Evolutionary conservation across 2,329 filamentous ascomycete species (phyloP), one percentile per base, ranked within the genome.

Genomic region (Hirsutella thompsonii): DNA sequence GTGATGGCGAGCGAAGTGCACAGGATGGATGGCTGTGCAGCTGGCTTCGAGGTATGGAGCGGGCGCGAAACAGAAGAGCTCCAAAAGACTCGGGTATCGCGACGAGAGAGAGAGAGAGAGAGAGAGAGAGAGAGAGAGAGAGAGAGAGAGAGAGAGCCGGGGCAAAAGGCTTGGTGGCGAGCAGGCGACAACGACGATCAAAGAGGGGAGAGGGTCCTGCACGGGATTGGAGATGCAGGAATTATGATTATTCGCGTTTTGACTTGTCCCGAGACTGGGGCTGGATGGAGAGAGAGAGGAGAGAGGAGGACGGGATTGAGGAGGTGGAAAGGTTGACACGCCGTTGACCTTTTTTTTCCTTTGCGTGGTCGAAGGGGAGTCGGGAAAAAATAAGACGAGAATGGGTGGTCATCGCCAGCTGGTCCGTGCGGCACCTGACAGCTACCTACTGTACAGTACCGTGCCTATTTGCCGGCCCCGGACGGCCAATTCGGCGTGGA

Each of bases 391-490:
- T 48, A 45, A 45, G 42, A 34, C 40, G 32, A 33, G 14, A 41
- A 40, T 33, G 42, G 42, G 46, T 44, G 47, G 44, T 46, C 46
- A 47, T 49, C 46, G 44, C 43, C 35, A 39, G 47, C 47, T 45
- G 45, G 37, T 37, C 11, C 34, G 34, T 18, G 19, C 33, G 34
- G 37, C 18, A 38, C 36, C 42, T 16, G 32, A 8, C 32, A 8
- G 13, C 30, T n/a, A 33, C 5, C 14, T n/a, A 14, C 32, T 33
- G 32, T 18, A 14, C 16, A 16, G 32, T 32, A 32, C 30, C n/a
- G 10, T 9, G 3, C 11, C 16, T 8, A 35, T 16, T 35, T 35
- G 9, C 32, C 13, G n/a, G 32, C 16, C 5, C n/a, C n/a, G n/a
- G n/a, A n/a, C n/a, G n/a, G n/a, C n/a, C n/a, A n/a, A n/a, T n/a